Conservation (phyloP, 768 basidiomycete genomes). For the Kwoniella bestiolae region DNA sequence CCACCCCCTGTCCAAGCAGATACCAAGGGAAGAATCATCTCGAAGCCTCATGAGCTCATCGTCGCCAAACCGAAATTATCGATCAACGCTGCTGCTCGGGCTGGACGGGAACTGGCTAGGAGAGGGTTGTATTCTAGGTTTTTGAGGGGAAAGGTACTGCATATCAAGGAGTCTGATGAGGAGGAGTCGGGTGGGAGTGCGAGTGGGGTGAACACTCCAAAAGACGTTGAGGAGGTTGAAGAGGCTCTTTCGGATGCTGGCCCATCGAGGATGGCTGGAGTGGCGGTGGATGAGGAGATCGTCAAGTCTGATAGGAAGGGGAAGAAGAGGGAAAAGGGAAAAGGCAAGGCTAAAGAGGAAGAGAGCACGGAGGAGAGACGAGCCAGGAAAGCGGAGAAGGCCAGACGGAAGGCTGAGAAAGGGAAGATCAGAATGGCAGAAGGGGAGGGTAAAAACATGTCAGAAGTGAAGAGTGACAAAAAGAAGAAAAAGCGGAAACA, state of each 20-base stretch:
- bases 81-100: conserved; percentile 55
- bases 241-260: not conserved
- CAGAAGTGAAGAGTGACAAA: not conserved
- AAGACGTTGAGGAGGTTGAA: not conserved
- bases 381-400: conserved; percentile 22
- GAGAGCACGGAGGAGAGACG: conserved; percentile 26
- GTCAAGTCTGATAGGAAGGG: conserved; percentile 6
- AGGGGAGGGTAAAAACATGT: not conserved
- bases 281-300: not conserved
- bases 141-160: conserved; percentile 65
- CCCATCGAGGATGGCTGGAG: not conserved
- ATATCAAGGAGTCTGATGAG: conserved; percentile 45
- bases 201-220: conserved; percentile 2
- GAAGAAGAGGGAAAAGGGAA: not conserved
- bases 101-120: conserved; percentile 79
- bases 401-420: conserved; percentile 18
- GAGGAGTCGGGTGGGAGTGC: not conserved
- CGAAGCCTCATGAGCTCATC: conserved; percentile 5
- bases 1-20: conserved; percentile 28
- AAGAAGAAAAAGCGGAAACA: not conserved
- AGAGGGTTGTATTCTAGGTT: conserved; percentile 77
- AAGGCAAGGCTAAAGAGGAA: conserved; percentile 4
- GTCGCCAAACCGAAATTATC: conserved; percentile 56
- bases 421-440: conserved; percentile 1
- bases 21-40: conserved; percentile 8